These are phyloP conservation scores for Helichrysum umbraculigerum DNA, from an alignment of 129 eudicot genomes.

Conservation along the genomic window DNA sequence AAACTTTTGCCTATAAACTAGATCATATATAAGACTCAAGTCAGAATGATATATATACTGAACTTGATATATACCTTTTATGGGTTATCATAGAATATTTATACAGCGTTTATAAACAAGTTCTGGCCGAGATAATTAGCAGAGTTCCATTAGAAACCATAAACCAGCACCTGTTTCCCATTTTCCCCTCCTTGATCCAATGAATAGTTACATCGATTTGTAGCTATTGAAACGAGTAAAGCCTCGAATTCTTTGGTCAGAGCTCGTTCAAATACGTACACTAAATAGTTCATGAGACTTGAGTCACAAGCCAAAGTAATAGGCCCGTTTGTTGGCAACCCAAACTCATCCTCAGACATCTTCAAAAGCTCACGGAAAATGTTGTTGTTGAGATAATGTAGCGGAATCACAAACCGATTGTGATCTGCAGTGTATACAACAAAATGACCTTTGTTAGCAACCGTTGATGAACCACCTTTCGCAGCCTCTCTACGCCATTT, in stretches of 20 bases:
- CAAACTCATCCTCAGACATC: conserved; percentile 58
- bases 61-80: not conserved
- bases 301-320: conserved; percentile 38
- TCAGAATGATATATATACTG: not conserved
- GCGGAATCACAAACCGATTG: conserved; percentile 40
- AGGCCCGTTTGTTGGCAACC: conserved; percentile 34
- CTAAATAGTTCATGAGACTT: conserved; percentile 26
- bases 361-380: conserved; percentile 45
- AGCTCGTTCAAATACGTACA: conserved; percentile 14
- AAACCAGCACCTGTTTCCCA: conserved; percentile 6
- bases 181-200: conserved; percentile 8
- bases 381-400: conserved; percentile 39
- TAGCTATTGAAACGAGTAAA: conserved; percentile 10
- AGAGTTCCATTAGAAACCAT: not conserved
- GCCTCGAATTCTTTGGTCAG: conserved; percentile 25
- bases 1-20: not conserved
- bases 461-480: not conserved
- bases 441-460: conserved; percentile 43
- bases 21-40: not conserved
- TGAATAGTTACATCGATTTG: not conserved
- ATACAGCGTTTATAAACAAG: not conserved
- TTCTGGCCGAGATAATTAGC: not conserved
- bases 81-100: not conserved
- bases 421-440: conserved; percentile 45
- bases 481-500: conserved; percentile 30